Evolutionary conservation across 129 eudicot species (phyloP), one percentile per base, ranked within the genome.

Genomic region (Centella asiatica): DNA sequence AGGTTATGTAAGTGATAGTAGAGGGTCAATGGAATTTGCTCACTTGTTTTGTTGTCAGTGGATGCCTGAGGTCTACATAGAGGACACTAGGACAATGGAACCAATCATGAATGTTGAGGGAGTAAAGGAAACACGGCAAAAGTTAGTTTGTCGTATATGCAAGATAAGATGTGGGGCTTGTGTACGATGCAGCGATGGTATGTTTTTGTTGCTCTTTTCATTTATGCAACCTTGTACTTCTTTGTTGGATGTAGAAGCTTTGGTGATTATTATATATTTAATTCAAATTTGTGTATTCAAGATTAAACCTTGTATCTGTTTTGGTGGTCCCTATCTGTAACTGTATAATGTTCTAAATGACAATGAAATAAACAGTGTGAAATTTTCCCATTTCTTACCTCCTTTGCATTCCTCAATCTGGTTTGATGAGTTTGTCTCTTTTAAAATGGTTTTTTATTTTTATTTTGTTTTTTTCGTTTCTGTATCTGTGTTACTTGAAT

Each of bases 151-250:
- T 77, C 70, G 75, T 71, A 45, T 93, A 58, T 93, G 99, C 99
- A 93, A 93, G 86, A 81, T 74, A 72, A 93, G 80, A 77, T 62
- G 77, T 46, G 99, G 99, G 64, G 82, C 96, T 32, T 88, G 95
- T 78, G 81, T 93, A 44, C 92, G 93, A 61, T 93, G 99, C 95
- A 93, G 94, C 59, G 77, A 80, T 69, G 99, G 99, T 93, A 93
- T 80, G 96, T 85, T 57, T n/a, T 64, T 72, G 78, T 69, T 42
- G 71, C 79, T 71, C 70, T 70, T 45, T 62, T 71, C 36, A 33
- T 61, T 65, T 65, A 60, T 70, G 32, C 26, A 29, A 45, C 34
- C 65, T n/a, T 73, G 50, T 57, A 37, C 54, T 68, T 71, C 40
- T 65, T 50, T 64, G 72, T 51, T 70, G 58, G 70, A 20, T 70